phyloP scores from a whole-genome alignment of 2,329 filamentous ascomycete species.

The Xylariomycetidae sp. region DNA sequence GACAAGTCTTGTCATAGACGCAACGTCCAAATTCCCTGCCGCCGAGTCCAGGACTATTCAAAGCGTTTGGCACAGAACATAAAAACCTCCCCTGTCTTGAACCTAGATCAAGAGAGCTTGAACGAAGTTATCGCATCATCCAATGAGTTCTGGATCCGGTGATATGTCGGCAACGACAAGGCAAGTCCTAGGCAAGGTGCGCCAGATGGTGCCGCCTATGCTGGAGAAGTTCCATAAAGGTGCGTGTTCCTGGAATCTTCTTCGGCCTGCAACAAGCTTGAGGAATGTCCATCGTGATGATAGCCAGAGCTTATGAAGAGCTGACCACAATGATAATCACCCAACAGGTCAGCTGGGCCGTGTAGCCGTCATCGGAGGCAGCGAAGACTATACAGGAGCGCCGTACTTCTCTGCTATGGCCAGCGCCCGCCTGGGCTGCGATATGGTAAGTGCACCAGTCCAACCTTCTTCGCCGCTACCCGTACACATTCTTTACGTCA shows the following conservation, averaged over 20 bases:
- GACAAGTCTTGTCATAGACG: no score
- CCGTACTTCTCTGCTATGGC: slow-evolving; percentile 99
- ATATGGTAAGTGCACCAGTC: slow-evolving; percentile 62
- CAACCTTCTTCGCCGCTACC: neutral
- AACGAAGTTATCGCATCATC: no score
- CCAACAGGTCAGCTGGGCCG: slow-evolving; percentile 83
- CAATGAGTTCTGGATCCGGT: slow-evolving; percentile 23
- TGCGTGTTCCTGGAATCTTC: slow-evolving; percentile 32
- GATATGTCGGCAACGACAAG: slow-evolving; percentile 67
- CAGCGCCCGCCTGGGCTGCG: slow-evolving; percentile 81
- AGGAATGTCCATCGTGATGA: no score
- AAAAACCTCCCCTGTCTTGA: no score
- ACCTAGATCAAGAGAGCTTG: no score
- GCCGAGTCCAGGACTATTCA: no score
- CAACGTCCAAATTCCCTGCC: no score
- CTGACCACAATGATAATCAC: slow-evolving; percentile 7
- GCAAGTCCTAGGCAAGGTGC: slow-evolving; percentile 73
- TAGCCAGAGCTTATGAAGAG: slow-evolving; percentile 3
- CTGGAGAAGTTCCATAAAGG: slow-evolving; percentile 95
- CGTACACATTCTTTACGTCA: neutral
- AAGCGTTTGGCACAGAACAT: no score
- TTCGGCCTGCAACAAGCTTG: no score
- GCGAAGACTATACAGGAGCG: slow-evolving; percentile 92
- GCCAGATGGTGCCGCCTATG: slow-evolving; percentile 91
- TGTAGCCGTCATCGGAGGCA: slow-evolving; percentile 90